Conservation (phyloP, 73 alveolate genomes). For the Diophrys sp. region DNA sequence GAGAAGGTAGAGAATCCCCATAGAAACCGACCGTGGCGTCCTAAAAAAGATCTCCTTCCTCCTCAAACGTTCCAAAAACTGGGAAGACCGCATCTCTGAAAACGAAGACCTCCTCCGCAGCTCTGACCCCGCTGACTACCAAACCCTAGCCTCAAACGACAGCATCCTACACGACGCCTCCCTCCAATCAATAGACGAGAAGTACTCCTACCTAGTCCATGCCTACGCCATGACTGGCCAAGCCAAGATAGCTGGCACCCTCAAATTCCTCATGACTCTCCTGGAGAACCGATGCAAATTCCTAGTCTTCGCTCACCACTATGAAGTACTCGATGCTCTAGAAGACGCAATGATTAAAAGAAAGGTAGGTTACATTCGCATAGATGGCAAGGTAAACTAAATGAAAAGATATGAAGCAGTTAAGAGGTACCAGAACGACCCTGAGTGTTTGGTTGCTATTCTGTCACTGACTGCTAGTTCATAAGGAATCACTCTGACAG, state of each 20-base stretch:
- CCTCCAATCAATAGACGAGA: neutral
- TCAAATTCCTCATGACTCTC: slow-evolving; percentile 67
- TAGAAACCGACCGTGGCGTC: slow-evolving; percentile 46
- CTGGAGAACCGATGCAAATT: slow-evolving; percentile 63
- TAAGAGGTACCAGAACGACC: slow-evolving; percentile 68
- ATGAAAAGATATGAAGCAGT: slow-evolving; percentile 56
- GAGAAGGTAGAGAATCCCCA: slow-evolving; percentile 60
- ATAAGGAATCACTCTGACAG: slow-evolving; percentile 24
- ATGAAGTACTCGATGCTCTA: slow-evolving; percentile 75
- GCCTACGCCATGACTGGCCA: slow-evolving; percentile 72
- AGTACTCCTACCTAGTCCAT: neutral
- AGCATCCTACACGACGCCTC: neutral
- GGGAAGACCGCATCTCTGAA: neutral
- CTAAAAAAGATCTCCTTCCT: slow-evolving; percentile 23
- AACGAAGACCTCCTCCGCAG: neutral
- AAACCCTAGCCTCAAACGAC: neutral
- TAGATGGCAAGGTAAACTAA: slow-evolving; percentile 79
- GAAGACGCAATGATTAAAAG: slow-evolving; percentile 63
- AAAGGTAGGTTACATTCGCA: slow-evolving; percentile 80
- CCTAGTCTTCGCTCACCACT: slow-evolving; percentile 92
- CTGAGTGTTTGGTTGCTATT: slow-evolving; percentile 70
- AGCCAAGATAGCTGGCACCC: slow-evolving; percentile 68
- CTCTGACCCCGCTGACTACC: neutral
- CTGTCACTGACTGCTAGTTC: slow-evolving; percentile 88
- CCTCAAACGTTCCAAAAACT: neutral